These are phyloP conservation scores for Sistotremastrum niveocremeum DNA, from an alignment of 768 basidiomycete genomes.

Conservation along the genomic window DNA sequence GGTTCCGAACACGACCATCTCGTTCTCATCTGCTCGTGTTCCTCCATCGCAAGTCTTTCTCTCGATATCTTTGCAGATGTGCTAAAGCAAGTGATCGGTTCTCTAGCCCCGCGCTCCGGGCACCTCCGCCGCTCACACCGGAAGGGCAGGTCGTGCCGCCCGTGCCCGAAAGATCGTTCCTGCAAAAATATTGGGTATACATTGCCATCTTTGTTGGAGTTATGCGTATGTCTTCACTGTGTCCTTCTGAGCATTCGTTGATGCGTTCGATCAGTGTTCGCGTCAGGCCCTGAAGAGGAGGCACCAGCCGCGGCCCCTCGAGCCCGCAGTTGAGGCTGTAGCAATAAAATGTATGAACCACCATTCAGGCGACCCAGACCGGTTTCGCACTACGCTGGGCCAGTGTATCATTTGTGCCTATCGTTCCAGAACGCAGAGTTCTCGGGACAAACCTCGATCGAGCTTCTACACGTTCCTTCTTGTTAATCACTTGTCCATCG, in stretches of 20 bases:
- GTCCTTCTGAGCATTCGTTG: not conserved
- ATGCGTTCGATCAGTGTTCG: too few species aligned
- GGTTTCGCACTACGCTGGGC: too few species aligned
- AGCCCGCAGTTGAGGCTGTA: too few species aligned
- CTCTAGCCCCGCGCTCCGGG: conserved; percentile 50
- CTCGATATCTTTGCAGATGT: conserved; percentile 3
- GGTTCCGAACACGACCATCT: conserved; percentile 39
- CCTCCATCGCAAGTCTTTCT: conserved; percentile 43
- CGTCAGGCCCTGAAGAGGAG: too few species aligned
- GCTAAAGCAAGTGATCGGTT: conserved; percentile 2
- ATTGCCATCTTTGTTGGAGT: conserved; percentile 45
- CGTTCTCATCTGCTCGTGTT: conserved; percentile 27
- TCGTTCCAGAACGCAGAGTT: too few species aligned
- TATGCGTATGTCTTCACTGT: conserved; percentile 31
- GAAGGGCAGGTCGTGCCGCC: conserved; percentile 52
- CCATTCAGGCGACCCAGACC: too few species aligned
- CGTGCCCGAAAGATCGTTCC: conserved; percentile 57
- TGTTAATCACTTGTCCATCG: too few species aligned
- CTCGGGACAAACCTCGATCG: too few species aligned
- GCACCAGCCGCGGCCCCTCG: too few species aligned
- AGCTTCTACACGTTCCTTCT: too few species aligned
- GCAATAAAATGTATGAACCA: too few species aligned
- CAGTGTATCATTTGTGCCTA: too few species aligned
- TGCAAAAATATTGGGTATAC: conserved; percentile 90
- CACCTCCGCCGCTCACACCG: conserved; percentile 51